phyloP scores from a whole-genome alignment of 805 yeast genomes.

The Cyberlindnera mycetangii region DNA sequence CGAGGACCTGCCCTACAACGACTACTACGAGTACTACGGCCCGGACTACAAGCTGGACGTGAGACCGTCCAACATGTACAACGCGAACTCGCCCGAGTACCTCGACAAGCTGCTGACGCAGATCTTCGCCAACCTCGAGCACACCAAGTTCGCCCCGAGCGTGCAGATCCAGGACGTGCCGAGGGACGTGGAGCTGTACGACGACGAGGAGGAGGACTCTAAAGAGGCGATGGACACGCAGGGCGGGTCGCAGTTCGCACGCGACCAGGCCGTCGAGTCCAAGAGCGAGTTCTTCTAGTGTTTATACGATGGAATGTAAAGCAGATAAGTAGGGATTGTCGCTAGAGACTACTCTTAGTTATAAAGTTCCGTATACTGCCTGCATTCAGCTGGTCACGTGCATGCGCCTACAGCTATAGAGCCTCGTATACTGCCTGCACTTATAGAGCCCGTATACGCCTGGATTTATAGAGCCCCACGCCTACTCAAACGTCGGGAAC shows the following conservation, averaged over 20 bases:
- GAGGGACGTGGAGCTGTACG: constrained; percentile 79
- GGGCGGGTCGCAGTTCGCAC: constrained; percentile 85
- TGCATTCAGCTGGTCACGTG: too few species aligned
- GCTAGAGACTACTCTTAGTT: too few species aligned
- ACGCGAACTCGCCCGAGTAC: constrained; percentile 92
- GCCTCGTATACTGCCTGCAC: too few species aligned
- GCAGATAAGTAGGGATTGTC: too few species aligned
- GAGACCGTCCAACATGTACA: constrained; percentile 93
- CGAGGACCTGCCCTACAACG: constrained; percentile 68
- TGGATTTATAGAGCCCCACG: too few species aligned
- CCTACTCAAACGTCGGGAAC: constrained; percentile 37
- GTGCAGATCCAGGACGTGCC: constrained; percentile 92
- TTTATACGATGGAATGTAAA: too few species aligned
- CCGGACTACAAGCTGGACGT: constrained; percentile 96
- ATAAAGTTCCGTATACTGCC: too few species aligned
- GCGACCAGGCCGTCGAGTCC: constrained; percentile 70
- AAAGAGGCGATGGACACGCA: constrained; percentile 77
- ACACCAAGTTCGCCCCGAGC: constrained; percentile 95
- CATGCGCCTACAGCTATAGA: too few species aligned
- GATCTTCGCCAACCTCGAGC: constrained; percentile 73
- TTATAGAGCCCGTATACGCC: too few species aligned
- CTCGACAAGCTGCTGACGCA: constrained; percentile 78
- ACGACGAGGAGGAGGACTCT: constrained; percentile 84
- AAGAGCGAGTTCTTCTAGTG: constrained; percentile 75
- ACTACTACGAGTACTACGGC: constrained; percentile 94